Percentiles rank a stretch among this genome's conserved stretches.
Evolutionary conservation across 768 basidiomycete species (phyloP).

Genomic region (Amanita muscaria): DNA sequence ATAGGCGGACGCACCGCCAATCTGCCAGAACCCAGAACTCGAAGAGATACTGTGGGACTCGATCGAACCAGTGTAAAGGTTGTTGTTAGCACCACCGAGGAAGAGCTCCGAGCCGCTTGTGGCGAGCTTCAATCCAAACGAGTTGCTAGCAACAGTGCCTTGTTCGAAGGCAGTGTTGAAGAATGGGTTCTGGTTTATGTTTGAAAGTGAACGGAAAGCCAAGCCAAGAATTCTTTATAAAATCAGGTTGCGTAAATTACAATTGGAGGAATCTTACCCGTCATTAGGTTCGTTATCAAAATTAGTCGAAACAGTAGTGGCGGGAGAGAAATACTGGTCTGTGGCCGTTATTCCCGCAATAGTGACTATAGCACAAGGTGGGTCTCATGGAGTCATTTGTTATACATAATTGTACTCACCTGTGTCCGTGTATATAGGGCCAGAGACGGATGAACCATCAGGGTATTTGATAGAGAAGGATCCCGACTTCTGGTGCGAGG

Average conservation of each 20-base stretch:
- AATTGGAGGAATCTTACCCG: not conserved
- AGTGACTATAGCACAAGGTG: conserved; percentile 18
- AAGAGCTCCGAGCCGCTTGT: not conserved
- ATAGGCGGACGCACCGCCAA: not conserved
- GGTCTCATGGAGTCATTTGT: no score
- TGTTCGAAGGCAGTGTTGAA: not conserved
- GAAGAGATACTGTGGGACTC: not conserved
- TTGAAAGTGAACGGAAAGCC: not conserved
- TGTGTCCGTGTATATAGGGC: conserved; percentile 29
- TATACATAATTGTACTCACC: no score
- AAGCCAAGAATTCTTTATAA: not conserved
- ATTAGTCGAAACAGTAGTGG: not conserved
- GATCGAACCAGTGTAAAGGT: not conserved
- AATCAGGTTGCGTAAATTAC: not conserved
- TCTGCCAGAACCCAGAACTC: not conserved
- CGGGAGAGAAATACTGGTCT: not conserved
- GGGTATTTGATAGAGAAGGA: conserved; percentile 31
- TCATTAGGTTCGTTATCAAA: not conserved
- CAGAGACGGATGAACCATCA: conserved; percentile 32
- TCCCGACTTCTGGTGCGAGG: not conserved
- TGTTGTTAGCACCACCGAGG: not conserved
- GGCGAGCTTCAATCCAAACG: not conserved
- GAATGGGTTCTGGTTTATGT: not conserved
- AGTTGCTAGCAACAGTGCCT: not conserved
- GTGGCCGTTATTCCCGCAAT: conserved; percentile 20